Percentiles rank a stretch among this genome's conserved stretches.
These are phyloP conservation scores for Coniferiporia sulphurascens DNA, from an alignment of 1,284 basidiomycete genomes.

Conservation along the genomic window DNA sequence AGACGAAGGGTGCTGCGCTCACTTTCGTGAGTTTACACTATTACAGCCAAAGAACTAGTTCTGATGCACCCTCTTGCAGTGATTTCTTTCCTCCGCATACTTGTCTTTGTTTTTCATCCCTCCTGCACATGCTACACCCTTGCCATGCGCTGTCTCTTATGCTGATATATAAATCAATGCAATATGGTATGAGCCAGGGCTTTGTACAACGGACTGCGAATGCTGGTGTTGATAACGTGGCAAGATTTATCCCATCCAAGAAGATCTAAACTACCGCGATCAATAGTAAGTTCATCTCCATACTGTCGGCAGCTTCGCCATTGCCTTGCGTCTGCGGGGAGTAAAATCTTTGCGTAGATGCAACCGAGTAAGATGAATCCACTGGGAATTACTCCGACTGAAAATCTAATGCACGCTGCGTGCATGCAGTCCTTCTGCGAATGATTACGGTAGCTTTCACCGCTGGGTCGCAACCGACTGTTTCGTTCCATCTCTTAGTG, in stretches of 20 bases:
- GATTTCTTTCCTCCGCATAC: slow-evolving; percentile 7
- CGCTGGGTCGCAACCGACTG: too few species aligned
- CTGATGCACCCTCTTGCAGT: slow-evolving; percentile 1
- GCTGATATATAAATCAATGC: background rate
- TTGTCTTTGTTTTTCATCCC: background rate
- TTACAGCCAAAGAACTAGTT: slow-evolving; percentile 4
- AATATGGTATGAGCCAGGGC: background rate
- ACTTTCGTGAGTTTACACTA: slow-evolving; percentile 68
- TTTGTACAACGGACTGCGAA: background rate
- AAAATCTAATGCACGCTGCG: too few species aligned
- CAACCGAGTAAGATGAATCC: too few species aligned
- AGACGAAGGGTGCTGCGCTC: slow-evolving; percentile 95
- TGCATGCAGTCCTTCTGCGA: too few species aligned
- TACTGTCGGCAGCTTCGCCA: too few species aligned
- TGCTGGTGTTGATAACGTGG: background rate
- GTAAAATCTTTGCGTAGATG: too few species aligned
- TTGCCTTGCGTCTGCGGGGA: too few species aligned
- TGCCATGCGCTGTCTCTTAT: slow-evolving; percentile 4
- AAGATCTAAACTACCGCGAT: background rate
- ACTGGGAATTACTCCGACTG: too few species aligned
- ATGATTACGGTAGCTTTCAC: too few species aligned
- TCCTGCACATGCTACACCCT: slow-evolving; percentile 1
- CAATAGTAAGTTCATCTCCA: background rate
- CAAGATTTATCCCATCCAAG: background rate
- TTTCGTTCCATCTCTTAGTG: too few species aligned